phyloP scores from a whole-genome alignment of 2,329 filamentous ascomycete species.

The Hypoxylon sp. region DNA sequence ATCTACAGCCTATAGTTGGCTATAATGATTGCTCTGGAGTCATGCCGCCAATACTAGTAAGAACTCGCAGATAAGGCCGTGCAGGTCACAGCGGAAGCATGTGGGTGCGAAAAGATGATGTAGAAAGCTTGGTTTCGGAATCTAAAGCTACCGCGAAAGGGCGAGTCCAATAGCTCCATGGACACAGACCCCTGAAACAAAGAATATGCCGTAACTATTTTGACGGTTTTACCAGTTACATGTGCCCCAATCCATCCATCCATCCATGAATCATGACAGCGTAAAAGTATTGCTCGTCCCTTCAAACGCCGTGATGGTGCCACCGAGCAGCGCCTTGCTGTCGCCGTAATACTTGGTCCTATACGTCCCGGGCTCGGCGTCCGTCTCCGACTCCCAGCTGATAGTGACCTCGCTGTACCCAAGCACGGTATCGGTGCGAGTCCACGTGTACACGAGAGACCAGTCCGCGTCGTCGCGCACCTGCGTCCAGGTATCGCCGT shows the following conservation, averaged over 20 bases:
- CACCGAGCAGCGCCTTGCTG: slow-evolving; percentile 72
- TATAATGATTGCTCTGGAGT: too few species aligned
- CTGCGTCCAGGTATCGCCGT: slow-evolving; percentile 67
- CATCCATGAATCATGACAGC: slow-evolving; percentile 41
- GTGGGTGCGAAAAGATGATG: too few species aligned
- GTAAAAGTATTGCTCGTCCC: slow-evolving; percentile 71
- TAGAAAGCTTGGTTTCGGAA: too few species aligned
- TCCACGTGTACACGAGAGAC: slow-evolving; percentile 85
- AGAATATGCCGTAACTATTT: too few species aligned
- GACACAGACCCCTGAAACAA: too few species aligned
- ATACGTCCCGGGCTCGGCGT: slow-evolving; percentile 74
- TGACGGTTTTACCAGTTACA: background rate
- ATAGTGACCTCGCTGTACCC: slow-evolving; percentile 83
- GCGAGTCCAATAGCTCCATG: too few species aligned
- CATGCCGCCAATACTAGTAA: too few species aligned
- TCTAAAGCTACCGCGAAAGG: too few species aligned
- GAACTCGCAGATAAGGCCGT: too few species aligned
- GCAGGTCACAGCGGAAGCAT: too few species aligned
- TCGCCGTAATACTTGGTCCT: slow-evolving; percentile 88
- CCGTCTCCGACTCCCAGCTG: slow-evolving; percentile 80
- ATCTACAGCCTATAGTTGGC: too few species aligned
- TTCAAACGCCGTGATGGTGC: slow-evolving; percentile 74
- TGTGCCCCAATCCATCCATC: background rate
- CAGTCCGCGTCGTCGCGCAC: slow-evolving; percentile 84
- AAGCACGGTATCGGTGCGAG: slow-evolving; percentile 73